These are phyloP conservation scores for Prunus fruticosa DNA, from an alignment of 306 rosid species.

Conservation along the genomic window DNA sequence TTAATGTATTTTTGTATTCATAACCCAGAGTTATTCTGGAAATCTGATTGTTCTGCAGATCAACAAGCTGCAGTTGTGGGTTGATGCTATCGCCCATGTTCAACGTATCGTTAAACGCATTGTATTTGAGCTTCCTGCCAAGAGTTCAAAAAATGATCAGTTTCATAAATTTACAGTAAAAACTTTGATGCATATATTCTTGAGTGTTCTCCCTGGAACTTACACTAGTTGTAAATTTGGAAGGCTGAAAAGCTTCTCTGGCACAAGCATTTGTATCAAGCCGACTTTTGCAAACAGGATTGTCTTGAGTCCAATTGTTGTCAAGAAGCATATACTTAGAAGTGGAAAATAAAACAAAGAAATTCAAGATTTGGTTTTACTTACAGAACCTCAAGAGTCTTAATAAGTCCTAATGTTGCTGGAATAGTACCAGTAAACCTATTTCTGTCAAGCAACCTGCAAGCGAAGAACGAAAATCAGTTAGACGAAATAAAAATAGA, in stretches of 20 bases:
- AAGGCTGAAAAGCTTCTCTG: conserved; percentile 60
- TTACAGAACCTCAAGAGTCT: conserved; percentile 84
- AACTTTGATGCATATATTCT: background rate
- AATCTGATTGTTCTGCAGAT: too few species aligned
- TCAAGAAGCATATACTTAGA: background rate
- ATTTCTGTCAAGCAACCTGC: conserved; percentile 76
- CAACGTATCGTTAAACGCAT: too few species aligned
- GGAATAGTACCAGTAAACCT: conserved; percentile 57
- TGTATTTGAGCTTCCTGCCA: too few species aligned
- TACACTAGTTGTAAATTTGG: conserved; percentile 85
- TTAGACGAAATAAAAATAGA: conserved; percentile 1
- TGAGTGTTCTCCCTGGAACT: conserved; percentile 26
- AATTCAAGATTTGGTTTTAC: conserved; percentile 38
- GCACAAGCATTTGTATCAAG: conserved; percentile 67
- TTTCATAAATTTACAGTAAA: background rate
- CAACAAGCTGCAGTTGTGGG: too few species aligned
- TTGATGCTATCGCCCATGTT: too few species aligned
- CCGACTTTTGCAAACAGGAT: conserved; percentile 53
- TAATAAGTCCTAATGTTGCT: conserved; percentile 60
- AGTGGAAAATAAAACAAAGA: background rate
- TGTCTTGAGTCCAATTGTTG: background rate
- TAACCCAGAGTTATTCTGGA: too few species aligned
- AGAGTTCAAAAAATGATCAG: background rate
- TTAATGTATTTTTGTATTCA: too few species aligned
- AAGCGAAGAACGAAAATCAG: background rate